phyloP scores from a whole-genome alignment of 1,139 yeast genomes.

The Nakaseomyces sp. region DNA sequence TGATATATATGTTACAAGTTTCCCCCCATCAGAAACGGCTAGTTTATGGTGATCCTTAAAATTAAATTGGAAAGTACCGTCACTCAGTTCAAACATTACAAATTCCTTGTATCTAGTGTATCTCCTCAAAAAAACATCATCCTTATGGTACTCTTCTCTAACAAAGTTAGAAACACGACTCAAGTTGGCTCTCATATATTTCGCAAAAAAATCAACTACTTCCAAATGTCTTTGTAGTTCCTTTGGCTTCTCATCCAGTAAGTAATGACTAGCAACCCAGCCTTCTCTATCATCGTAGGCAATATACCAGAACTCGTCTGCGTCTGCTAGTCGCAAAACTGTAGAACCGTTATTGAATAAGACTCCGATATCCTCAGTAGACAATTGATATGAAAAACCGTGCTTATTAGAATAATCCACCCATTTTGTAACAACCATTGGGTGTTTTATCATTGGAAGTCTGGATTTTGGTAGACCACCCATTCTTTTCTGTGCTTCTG shows the following conservation, averaged over 20 bases:
- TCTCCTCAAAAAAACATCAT: constrained; percentile 67
- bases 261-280: constrained; percentile 64
- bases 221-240: constrained; percentile 64
- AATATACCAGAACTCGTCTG: constrained; percentile 52
- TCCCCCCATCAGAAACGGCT: constrained; percentile 68
- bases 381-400: constrained; percentile 89
- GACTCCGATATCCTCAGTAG: constrained; percentile 89
- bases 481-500: constrained; percentile 38
- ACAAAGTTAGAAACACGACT: constrained; percentile 56
- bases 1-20: constrained; percentile 71
- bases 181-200: constrained; percentile 72
- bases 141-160: constrained; percentile 39
- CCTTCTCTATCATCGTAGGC: constrained; percentile 56
- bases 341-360: constrained; percentile 78
- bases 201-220: constrained; percentile 75
- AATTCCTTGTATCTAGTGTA: constrained; percentile 69
- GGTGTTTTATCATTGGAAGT: constrained; percentile 41
- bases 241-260: constrained; percentile 47
- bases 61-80: constrained; percentile 88
- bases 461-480: constrained; percentile 30
- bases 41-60: constrained; percentile 91
- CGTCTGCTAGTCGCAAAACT: constrained; percentile 58
- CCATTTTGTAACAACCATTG: constrained; percentile 86
- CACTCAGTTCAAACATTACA: constrained; percentile 89
- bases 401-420: constrained; percentile 94